Evolutionary conservation across 306 rosid genomes (phyloP).

Genomic region (Pyrus communis): DNA sequence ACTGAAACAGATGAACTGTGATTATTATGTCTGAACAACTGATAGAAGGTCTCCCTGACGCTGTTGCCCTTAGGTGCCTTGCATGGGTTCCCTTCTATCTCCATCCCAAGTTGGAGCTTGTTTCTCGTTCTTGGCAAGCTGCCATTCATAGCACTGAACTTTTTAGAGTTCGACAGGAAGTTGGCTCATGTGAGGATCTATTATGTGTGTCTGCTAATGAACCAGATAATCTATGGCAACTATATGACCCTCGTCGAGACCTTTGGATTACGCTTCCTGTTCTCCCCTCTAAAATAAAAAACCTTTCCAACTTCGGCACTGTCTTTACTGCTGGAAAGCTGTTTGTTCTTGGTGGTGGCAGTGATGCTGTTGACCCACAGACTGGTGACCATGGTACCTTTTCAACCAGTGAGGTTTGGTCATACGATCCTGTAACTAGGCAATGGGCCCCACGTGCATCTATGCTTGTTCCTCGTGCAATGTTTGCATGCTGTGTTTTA

Average conservation of each 20-base stretch:
- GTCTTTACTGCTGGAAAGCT: conserved; percentile 81
- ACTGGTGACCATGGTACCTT: conserved; percentile 97
- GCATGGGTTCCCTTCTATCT: conserved; percentile 91
- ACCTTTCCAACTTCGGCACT: conserved; percentile 84
- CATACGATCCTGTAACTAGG: conserved; percentile 74
- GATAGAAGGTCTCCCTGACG: conserved; percentile 94
- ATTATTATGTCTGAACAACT: conserved; percentile 74
- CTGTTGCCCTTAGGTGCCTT: conserved; percentile 85
- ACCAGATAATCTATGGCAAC: conserved; percentile 95
- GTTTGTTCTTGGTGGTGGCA: conserved; percentile 95
- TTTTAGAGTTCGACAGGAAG: conserved; percentile 70
- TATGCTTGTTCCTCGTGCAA: conserved; percentile 88
- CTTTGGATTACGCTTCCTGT: conserved; percentile 94
- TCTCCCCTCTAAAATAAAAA: conserved; percentile 81
- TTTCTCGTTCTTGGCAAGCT: conserved; percentile 82
- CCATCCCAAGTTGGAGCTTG: conserved; percentile 74
- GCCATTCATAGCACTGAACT: conserved; percentile 76
- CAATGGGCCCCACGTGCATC: conserved; percentile 73
- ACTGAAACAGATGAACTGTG: conserved; percentile 41
- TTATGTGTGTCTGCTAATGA: conserved; percentile 85
- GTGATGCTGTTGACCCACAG: conserved; percentile 88
- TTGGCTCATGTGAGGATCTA: conserved; percentile 73
- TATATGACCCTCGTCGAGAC: conserved; percentile 77
- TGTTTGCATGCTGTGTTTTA: conserved; percentile 96
- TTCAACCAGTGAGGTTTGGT: conserved; percentile 95